phyloP scores from a whole-genome alignment of 352 stramenopile genomes.

The Pythium phragmiticola region DNA sequence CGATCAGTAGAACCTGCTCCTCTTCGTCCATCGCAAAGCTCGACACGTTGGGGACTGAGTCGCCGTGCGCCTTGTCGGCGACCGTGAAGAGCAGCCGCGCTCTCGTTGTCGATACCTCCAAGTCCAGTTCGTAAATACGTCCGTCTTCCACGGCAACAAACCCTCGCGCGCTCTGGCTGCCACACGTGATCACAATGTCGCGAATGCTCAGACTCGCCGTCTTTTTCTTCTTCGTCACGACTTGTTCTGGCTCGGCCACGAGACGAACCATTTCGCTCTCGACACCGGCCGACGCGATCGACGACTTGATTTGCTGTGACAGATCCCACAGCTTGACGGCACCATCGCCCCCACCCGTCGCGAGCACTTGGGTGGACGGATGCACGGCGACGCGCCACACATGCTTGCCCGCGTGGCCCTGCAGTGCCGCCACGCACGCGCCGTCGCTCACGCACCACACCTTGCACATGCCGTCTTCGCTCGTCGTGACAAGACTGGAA shows the following conservation, averaged over 20 bases:
- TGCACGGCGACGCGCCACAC: conserved; percentile 78
- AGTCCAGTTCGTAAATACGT: conserved; percentile 45
- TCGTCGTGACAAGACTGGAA: conserved; percentile 50
- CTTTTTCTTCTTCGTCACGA: conserved; percentile 25
- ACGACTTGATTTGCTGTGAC: conserved; percentile 52
- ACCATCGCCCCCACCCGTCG: conserved; percentile 74
- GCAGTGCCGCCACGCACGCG: conserved; percentile 66
- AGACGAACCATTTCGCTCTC: conserved; percentile 15
- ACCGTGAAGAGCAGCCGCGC: conserved; percentile 15
- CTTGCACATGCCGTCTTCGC: conserved; percentile 78
- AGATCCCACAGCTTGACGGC: conserved; percentile 82
- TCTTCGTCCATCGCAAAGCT: conserved; percentile 30
- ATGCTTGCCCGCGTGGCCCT: conserved; percentile 73
- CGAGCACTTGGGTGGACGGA: conserved; percentile 40
- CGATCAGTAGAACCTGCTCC: conserved; percentile 49
- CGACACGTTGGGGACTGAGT: conserved; percentile 22
- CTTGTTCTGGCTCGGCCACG: not conserved
- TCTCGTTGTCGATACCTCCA: conserved; percentile 12
- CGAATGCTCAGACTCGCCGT: conserved; percentile 24
- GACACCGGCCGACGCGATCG: conserved; percentile 18
- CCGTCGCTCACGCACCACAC: conserved; percentile 56
- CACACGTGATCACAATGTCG: conserved; percentile 22
- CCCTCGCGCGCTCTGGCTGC: conserved; percentile 20
- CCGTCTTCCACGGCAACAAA: conserved; percentile 72
- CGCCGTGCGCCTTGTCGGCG: conserved; percentile 11